Evolutionary conservation across 768 basidiomycete species (phyloP).

Genomic region (Termitomyces sp.): DNA sequence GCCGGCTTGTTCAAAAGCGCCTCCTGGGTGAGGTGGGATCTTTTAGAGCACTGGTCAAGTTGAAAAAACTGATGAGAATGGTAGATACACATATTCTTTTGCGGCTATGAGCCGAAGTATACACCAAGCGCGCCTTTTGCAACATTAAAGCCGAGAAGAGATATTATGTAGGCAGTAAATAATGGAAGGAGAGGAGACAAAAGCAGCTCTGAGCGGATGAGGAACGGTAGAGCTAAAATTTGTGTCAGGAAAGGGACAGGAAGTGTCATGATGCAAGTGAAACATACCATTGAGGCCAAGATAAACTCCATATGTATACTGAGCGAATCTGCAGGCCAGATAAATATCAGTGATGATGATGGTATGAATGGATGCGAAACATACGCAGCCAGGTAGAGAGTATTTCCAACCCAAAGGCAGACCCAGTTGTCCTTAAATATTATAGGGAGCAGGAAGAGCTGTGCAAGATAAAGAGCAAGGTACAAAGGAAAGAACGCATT

Average conservation of each 20-base stretch:
- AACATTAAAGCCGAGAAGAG: constrained; percentile 88
- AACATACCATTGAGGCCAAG: constrained; percentile 69
- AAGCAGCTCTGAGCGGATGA: constrained; percentile 83
- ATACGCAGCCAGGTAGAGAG: constrained; percentile 83
- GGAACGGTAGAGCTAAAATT: constrained; percentile 80
- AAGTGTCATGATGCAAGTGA: constrained; percentile 1
- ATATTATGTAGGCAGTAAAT: constrained; percentile 80
- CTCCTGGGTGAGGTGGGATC: background rate
- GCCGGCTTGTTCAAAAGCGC: background rate
- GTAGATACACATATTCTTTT: background rate
- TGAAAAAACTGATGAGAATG: background rate
- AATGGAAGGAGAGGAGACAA: constrained; percentile 88
- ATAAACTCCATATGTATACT: constrained; percentile 91
- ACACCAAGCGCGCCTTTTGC: constrained; percentile 72
- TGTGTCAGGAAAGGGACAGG: constrained; percentile 1
- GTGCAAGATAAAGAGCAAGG: constrained; percentile 83
- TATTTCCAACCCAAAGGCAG: constrained; percentile 91
- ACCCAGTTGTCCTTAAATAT: constrained; percentile 86
- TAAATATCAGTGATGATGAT: background rate
- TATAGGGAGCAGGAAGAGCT: constrained; percentile 81
- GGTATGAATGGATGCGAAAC: constrained; percentile 15
- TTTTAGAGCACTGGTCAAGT: background rate
- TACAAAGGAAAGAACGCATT: constrained; percentile 96
- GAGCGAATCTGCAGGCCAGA: constrained; percentile 54
- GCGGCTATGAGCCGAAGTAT: constrained; percentile 60